Base-by-base conservation (phyloP, 805 yeast genomes). In the Candida nemodendra region DNA sequence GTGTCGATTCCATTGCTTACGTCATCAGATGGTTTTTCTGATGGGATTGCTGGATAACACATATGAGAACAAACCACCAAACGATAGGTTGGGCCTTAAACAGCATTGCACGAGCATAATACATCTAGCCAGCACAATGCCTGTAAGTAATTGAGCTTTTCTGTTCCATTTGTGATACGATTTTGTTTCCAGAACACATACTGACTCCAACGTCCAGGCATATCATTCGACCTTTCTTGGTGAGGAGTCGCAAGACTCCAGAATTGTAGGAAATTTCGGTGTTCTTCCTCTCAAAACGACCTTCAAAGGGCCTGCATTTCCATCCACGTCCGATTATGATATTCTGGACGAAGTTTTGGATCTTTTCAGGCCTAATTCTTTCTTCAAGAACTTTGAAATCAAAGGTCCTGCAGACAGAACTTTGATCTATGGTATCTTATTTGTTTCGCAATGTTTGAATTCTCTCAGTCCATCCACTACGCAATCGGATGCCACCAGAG, bases 311-410 rank as follows among this genome's bases (percentile, higher is more conserved):
- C 98, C 99, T 8, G 83, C 96, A 1, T 88, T 81, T 61, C 91
- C 95, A 5, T 71, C 76, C 13, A 76, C 78, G 40, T 63, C 78
- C 3, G 86, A 79, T 51, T 91, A 90, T 59, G 99, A 93, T 65
- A 85, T 93, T 40, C 75, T 86, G 40, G 99, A 93, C 61, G 99
- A 93, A 62, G 74, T 81, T 18, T 66, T 93, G 38, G 98, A 93
- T 63, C 72, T 93, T 38, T 93, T 93, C 65, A 74, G 99, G 50
- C 96, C 97, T 53, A 93, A 93, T 64, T 85, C 96, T 9, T 91
- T 93, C 66, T 93, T 93, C 76, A 84, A 86, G 61, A 93, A 93
- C 71, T 93, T 93, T 61, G 99, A 93, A 66, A 90, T 93, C 68
- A 88, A 88, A 62, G 96, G 96, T 9, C 85, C 95, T 16, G 84